Evolutionary conservation across 2,329 filamentous ascomycete species (phyloP), one percentile per base, ranked within the genome.

Genomic region (Penicillium decumbens): DNA sequence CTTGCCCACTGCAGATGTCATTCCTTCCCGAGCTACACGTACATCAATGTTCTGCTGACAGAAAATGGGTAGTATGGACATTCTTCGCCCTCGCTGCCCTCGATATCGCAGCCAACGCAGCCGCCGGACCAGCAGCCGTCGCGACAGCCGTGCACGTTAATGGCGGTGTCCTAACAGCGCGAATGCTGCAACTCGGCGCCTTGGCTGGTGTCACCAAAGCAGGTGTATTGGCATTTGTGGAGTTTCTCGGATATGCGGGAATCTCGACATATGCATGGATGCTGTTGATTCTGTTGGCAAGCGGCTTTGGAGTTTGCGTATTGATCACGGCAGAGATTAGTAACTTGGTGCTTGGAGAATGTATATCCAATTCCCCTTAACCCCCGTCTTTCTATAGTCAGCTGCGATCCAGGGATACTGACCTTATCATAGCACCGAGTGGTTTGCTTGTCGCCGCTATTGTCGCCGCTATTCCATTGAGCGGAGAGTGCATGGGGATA

Each of bases 51-150:
- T 39, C 10, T 5, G 8, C 5, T 24, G 18, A 24, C 18, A 12
- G 18, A 7, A 2, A 39, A 39, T 24, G 6, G 12, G 5, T 4
- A 56, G 54, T 56, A 41, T 53, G 52, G 46, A 41, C 30, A 2
- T 56, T 56, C 30, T 55, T 56, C 30, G 52, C 52, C 15, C 52
- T 56, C 3, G 54, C 54, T 4, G 52, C 49, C 12, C 47, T 56
- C 18, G 54, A 56, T 15, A 38, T 56, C 12, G 54, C 52, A 40
- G 49, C 33, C 25, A 56, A 56, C 7, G 54, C 52, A 6, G 54
- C 54, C 8, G 52, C 54, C 4, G 54, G 54, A 2, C 54, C 54
- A 30, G 54, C 54, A 13, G 54, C 54, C 24, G 54, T 55, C 10
- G 54, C 54, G 12, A 56, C 54, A 12, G 54, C 52, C 3, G 24